These are phyloP conservation scores for Houttuynia cordata DNA, from an alignment of 164 flowering plant genomes.

Conservation along the genomic window DNA sequence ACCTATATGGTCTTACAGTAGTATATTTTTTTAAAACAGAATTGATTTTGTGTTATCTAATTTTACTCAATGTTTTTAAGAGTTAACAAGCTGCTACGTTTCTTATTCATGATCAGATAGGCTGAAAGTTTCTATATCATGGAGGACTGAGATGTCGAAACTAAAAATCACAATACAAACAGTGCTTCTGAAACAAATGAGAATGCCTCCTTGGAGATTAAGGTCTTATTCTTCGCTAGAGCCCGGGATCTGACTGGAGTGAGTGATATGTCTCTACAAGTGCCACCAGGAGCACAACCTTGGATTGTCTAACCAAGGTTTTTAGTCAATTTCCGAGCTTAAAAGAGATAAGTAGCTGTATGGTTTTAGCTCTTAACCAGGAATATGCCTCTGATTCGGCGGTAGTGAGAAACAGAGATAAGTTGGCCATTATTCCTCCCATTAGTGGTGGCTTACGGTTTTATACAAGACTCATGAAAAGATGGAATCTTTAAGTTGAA, in stretches of 20 bases:
- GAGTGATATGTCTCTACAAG: conserved; percentile 40
- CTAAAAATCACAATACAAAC: background rate
- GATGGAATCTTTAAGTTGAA: background rate
- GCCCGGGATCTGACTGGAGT: conserved; percentile 83
- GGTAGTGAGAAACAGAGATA: conserved; percentile 57
- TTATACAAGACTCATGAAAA: background rate
- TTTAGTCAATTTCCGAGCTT: conserved; percentile 47
- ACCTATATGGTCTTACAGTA: too few relatives aligned
- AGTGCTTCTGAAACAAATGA: background rate
- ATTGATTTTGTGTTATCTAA: background rate
- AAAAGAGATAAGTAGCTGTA: conserved; percentile 58
- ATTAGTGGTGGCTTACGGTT: conserved; percentile 75
- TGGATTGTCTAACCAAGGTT: conserved; percentile 56
- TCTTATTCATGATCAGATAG: background rate
- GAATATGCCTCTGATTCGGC: conserved; percentile 56
- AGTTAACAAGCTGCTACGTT: background rate
- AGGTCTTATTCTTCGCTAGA: conserved; percentile 87
- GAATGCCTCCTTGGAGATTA: conserved; percentile 20
- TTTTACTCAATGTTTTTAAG: background rate
- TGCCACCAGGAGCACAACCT: conserved; percentile 52
- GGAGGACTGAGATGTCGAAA: background rate
- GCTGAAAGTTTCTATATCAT: background rate
- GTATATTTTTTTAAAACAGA: too few relatives aligned
- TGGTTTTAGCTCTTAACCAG: conserved; percentile 82
- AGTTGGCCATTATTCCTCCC: conserved; percentile 93